A percentile compares a stretch with the other conserved stretches of the same genome.
phyloP scores from a whole-genome alignment of 164 flowering plant genomes.

The Cinnamomum micranthum region DNA sequence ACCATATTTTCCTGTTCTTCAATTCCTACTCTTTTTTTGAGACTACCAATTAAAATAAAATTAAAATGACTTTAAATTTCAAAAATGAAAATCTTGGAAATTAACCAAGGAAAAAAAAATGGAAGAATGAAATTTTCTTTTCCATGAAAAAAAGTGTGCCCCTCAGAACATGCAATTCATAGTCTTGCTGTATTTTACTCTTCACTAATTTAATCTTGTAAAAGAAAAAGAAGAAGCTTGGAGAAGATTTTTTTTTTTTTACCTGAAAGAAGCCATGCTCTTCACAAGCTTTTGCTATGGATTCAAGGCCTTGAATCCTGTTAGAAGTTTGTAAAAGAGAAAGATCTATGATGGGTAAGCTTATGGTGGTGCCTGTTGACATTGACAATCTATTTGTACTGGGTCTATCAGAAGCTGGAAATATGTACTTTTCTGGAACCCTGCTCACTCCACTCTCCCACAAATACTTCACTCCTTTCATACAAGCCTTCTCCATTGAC shows the following conservation, averaged over 20 bases:
- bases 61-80: too few relatives aligned
- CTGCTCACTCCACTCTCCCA: conserved; percentile 49
- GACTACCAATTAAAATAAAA: too few relatives aligned
- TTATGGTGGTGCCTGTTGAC: conserved; percentile 5
- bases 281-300: conserved; percentile 68
- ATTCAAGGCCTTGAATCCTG: conserved; percentile 39
- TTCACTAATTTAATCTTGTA: too few relatives aligned
- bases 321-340: conserved; percentile 52
- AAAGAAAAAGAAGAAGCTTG: too few relatives aligned
- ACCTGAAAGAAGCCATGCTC: conserved; percentile 84
- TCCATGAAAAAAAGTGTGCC: too few relatives aligned
- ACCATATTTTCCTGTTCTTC: too few relatives aligned
- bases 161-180: background rate
- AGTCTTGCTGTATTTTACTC: too few relatives aligned
- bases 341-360: conserved; percentile 70
- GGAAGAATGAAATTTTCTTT: background rate
- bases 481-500: conserved; percentile 29
- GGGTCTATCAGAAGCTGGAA: conserved; percentile 62
- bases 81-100: too few relatives aligned
- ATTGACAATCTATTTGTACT: background rate
- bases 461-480: conserved; percentile 73
- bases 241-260: background rate
- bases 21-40: too few relatives aligned
- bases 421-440: conserved; percentile 69
- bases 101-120: background rate